Base-by-base conservation (phyloP, 805 yeast species). In the Scheffersomyces lignosus region DNA sequence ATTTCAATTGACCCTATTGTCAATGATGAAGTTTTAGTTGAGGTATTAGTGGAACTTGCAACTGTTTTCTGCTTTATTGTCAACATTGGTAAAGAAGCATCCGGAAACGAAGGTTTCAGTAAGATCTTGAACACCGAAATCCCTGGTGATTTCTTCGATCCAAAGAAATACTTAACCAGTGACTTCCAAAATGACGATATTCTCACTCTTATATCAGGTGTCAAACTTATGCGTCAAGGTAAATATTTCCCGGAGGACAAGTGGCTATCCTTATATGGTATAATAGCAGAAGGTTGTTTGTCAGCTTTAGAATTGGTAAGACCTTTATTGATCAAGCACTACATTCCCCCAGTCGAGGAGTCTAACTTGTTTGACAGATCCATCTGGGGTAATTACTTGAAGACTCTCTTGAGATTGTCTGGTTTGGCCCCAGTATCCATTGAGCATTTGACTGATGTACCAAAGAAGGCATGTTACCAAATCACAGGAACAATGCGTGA, bases 1-100 rank as follows among this genome's bases (percentile, higher is more conserved):
- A 51, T 70, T 20, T 78, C 90, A 0, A 75, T 85, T 46, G 96
- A 88, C 52, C 82, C 95, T 0, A 69, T 81, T 29, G 84, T 86
- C 14, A 77, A 79, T 44, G 86, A 82, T 43, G 85, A 80, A 45
- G 65, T 72, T 1, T 68, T 84, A 38, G 87, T 81, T 18, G 96
- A 88, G 54, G 69, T 83, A 3, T 62, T 87, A 36, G 64, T 85
- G 28, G 96, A 88, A 54, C 55, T 87, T 33, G 69, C 83, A 5
- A 73, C 82, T 12, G 64, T 84, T n/a, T 74, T 81, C 37, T 68
- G 80, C 12, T 76, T 66, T 49, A 60, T 81, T 17, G 64, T 81
- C 12, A 76, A 74, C 48, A 67, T 78, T 39, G 77, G 77, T 5
- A 69, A 64, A 41, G 48, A 43, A 4, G 52, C 70, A 3, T 65